Conservation (phyloP, 2,329 filamentous ascomycete species). For the Chlorencoelia australis region DNA sequence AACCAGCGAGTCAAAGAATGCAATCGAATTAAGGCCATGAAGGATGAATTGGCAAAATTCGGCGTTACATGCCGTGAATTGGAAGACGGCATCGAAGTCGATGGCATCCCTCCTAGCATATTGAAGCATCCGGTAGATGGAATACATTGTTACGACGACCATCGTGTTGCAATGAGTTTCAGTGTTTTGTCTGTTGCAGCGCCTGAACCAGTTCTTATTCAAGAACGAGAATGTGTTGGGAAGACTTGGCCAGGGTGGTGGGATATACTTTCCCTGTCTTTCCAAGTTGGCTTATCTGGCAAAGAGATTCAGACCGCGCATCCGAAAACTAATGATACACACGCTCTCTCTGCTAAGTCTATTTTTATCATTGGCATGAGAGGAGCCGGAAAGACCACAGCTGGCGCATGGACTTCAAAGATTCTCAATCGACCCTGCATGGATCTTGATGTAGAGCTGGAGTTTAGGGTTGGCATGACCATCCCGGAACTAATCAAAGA, state of each 20-base stretch:
- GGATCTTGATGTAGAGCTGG: constrained; percentile 82
- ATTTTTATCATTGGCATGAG: constrained; percentile 97
- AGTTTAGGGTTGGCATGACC: constrained; percentile 58
- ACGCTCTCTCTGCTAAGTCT: constrained; percentile 43
- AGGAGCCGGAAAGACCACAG: constrained; percentile 91
- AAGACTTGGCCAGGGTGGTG: constrained; percentile 99
- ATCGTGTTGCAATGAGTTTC: constrained; percentile 97
- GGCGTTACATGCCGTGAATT: constrained; percentile 78
- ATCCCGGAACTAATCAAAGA: constrained; percentile 78
- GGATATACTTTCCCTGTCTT: constrained; percentile 74
- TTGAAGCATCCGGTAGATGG: constrained; percentile 50
- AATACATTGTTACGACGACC: constrained; percentile 92
- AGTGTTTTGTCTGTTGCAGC: constrained; percentile 72
- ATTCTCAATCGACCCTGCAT: constrained; percentile 68
- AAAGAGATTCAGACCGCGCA: constrained; percentile 38
- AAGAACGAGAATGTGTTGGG: constrained; percentile 84
- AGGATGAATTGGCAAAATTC: constrained; percentile 87
- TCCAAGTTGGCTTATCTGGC: constrained; percentile 68
- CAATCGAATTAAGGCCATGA: constrained; percentile 93
- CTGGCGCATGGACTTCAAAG: constrained; percentile 73
- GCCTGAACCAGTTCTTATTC: constrained; percentile 62
- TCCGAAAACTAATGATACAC: constrained; percentile 30
- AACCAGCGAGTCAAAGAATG: constrained; percentile 98
- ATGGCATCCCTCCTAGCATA: constrained; percentile 39
- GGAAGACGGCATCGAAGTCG: constrained; percentile 82